These are phyloP conservation scores for Whalleya microplaca DNA, from an alignment of 2,329 filamentous ascomycete species.

Conservation along the genomic window DNA sequence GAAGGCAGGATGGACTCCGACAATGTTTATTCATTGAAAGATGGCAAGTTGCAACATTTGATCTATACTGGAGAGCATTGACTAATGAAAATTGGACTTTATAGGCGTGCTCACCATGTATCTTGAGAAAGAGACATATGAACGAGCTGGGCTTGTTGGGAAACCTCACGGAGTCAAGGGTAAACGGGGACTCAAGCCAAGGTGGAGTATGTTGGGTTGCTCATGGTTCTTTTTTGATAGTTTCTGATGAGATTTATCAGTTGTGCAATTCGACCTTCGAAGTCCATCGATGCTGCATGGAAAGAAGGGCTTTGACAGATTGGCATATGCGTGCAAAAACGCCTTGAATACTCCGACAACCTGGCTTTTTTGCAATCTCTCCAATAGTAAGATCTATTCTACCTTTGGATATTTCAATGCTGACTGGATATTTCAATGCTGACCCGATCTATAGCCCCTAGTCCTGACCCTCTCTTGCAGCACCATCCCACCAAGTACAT, in stretches of 20 bases:
- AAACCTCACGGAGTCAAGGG: conserved; percentile 65
- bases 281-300: conserved; percentile 77
- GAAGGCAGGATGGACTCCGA: conserved; percentile 72
- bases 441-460: conserved; percentile 43
- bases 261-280: conserved; percentile 76
- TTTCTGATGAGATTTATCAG: conserved; percentile 45
- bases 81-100: conserved; percentile 2
- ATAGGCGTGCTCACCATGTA: conserved; percentile 72
- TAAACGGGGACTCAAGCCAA: conserved; percentile 62
- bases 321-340: conserved; percentile 78
- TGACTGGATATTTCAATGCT: conserved; percentile 8
- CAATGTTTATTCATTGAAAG: conserved; percentile 70
- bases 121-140: conserved; percentile 80
- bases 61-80: not conserved
- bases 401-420: not conserved
- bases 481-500: conserved; percentile 50
- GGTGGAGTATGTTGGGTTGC: conserved; percentile 65
- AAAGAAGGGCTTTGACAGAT: conserved; percentile 79
- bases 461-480: conserved; percentile 52
- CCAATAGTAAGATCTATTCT: conserved; percentile 45
- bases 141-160: conserved; percentile 79
- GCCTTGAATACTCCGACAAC: conserved; percentile 68
- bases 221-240: not conserved
- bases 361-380: conserved; percentile 79
- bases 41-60: conserved; percentile 55